Evolutionary conservation across 2,329 filamentous ascomycete species (phyloP), one percentile per base, ranked within the genome.

Genomic region (Phaeosphaeria sp.): DNA sequence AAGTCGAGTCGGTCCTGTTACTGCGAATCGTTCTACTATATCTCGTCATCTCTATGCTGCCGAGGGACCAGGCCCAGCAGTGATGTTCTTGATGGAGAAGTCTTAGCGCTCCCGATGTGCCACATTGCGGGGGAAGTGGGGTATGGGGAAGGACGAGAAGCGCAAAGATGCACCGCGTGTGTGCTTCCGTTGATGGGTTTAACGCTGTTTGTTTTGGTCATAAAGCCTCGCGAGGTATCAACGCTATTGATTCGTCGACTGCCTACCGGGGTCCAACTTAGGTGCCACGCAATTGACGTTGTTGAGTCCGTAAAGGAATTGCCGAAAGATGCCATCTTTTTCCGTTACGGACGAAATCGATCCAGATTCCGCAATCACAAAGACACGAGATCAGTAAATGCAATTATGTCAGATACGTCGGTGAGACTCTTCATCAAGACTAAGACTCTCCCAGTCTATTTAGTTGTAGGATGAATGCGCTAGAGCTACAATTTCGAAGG

Each of bases 401-500:
- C n/a, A 17, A 42, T 6, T 7, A 18, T 17, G 6, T 42, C 17
- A n/a, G 15, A 9, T 15, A 6, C n/a, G 2, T 42, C n/a, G 17
- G 6, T 42, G 39, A 17, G 15, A 17, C 17, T 42, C 20, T n/a
- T 20, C 9, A 20, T 20, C n/a, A n/a, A 17, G 15, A 42, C 17
- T 10, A 17, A 42, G 39, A 42, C 7, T 7, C n/a, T 6, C 39
- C 2, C 15, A 10, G 6, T n/a, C 17, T 17, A 17, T 42, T 42
- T n/a, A 4, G n/a, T 15, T 13, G 25, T 18, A 6, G 7, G 20
- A 21, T 36, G 15, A n/a, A n/a, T n/a, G n/a, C n/a, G n/a, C 23
- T 15, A 42, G 9, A 47, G 39, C n/a, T 72, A 83, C 56, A 85
- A 59, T 67, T 83, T 84, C 1, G 79, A 81, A 25, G 80, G 77